Base-by-base conservation (phyloP, 352 stramenopile species). In the Pythium phragmiticola region DNA sequence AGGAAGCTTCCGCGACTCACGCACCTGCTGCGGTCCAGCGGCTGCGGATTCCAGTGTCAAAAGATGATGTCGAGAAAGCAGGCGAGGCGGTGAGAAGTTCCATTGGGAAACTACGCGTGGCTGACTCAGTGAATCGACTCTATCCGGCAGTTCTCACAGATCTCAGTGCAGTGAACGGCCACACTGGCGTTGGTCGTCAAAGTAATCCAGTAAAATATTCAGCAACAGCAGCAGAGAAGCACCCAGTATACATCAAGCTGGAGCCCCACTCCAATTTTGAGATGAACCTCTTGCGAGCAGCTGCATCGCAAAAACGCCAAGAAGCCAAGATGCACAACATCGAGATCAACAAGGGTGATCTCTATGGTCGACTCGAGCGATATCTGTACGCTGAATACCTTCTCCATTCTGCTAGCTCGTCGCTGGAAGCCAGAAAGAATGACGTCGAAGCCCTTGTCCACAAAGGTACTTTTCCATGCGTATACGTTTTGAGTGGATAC, bases 281-380 rank as follows among this genome's bases (percentile, higher is more conserved):
- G 60, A 92, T 92, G 69, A 94, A 84, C 42, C 71, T 94, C 17
- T 72, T 94, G 74, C 77, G 78, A 42, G 78, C 82, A 4, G 83
- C 90, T 56, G 81, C 82, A 17, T 84, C 82, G 11, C 81, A 94
- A 59, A 94, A 91, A 60, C 78, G 81, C 3, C 81, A 94, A 68
- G 81, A 91, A 55, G 82, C 80, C 58, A 94, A 92, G 61, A 94
- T 94, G 85, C 80, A 87, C 41, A 83, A 82, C 51, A 92, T 94
- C 57, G 85, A 89, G 49, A 80, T 79, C 26, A 89, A 90, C 66
- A 92, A 94, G 62, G 85, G 85, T 2, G 85, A 94, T 23, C 50
- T 94, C n/a, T 91, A 85, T 46, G 71, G 73, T 16, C 72, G 81
- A 0, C 42, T 94, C 9, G 85, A 94, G 60, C 76, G 82, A 7